phyloP scores from a whole-genome alignment of 176 grass and related monocot species.

The Calamus simplicifolius region DNA sequence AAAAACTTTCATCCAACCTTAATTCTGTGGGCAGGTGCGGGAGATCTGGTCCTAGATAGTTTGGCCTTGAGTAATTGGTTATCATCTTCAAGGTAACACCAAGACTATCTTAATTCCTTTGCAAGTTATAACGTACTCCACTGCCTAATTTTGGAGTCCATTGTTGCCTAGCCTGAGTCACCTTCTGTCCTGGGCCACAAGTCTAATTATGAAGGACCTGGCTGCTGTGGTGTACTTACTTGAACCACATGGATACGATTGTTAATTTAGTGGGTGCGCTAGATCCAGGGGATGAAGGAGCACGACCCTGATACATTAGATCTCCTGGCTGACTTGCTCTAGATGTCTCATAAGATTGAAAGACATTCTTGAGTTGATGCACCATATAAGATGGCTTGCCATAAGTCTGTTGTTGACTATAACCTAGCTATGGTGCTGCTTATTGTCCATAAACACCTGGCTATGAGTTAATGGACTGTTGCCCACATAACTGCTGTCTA shows the following conservation, averaged over 20 bases:
- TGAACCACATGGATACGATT: constrained; percentile 15
- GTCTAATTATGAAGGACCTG: constrained; percentile 60
- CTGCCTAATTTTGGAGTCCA: too few species aligned
- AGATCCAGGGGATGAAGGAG: constrained; percentile 44
- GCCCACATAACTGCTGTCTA: constrained; percentile 70
- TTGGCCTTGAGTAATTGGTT: too few species aligned
- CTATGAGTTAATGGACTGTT: constrained; percentile 40
- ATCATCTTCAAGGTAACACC: too few species aligned
- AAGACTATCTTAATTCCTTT: too few species aligned
- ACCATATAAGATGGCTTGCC: constrained; percentile 53
- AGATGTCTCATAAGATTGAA: constrained; percentile 17
- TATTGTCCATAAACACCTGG: constrained; percentile 40
- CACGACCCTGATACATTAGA: constrained; percentile 41
- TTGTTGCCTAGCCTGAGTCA: too few species aligned
- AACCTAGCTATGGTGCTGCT: constrained; percentile 11
- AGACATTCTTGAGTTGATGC: constrained; percentile 29
- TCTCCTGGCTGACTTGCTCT: constrained; percentile 42
- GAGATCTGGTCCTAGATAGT: too few species aligned
- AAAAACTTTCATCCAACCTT: too few species aligned
- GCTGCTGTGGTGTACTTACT: constrained; percentile 28
- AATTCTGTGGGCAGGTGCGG: too few species aligned
- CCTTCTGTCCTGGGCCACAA: constrained; percentile 23
- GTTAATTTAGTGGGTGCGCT: background rate
- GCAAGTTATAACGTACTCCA: too few species aligned
- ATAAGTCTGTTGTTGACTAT: constrained; percentile 66